Conservation (phyloP, 2,329 filamentous ascomycete species). For the Fusarium dimerum region DNA sequence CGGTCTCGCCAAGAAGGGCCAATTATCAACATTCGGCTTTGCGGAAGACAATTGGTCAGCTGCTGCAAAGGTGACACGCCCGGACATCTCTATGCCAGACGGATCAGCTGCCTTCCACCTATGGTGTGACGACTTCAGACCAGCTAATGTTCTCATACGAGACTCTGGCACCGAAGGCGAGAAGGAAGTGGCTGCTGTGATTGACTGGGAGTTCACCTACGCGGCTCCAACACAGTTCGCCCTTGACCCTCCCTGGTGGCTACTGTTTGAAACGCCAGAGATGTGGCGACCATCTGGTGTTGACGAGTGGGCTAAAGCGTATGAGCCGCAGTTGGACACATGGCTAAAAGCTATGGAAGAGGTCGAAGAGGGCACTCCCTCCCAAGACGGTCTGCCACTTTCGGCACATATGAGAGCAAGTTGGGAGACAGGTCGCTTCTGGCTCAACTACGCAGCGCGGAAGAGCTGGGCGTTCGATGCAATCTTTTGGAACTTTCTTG, state of each 20-base stretch:
- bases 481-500: slow-evolving; percentile 39
- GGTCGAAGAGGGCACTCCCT: slow-evolving; percentile 6
- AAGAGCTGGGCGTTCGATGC: slow-evolving; percentile 41
- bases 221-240: slow-evolving; percentile 35
- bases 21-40: slow-evolving; percentile 31
- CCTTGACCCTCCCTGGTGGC: slow-evolving; percentile 41
- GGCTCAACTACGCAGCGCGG: slow-evolving; percentile 37
- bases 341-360: slow-evolving; percentile 36
- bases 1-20: slow-evolving; percentile 30
- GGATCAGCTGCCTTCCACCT: slow-evolving; percentile 27
- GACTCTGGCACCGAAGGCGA: slow-evolving; percentile 7
- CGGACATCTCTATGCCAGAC: slow-evolving; percentile 16
- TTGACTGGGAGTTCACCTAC: slow-evolving; percentile 45
- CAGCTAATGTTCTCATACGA: slow-evolving; percentile 35
- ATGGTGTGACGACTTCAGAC: slow-evolving; percentile 38
- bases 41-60: slow-evolving; percentile 34
- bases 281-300: slow-evolving; percentile 32
- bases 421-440: slow-evolving; percentile 36
- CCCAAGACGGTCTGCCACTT: slow-evolving; percentile 8
- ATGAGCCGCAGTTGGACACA: slow-evolving; percentile 33
- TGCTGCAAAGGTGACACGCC: slow-evolving; percentile 7
- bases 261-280: slow-evolving; percentile 36
- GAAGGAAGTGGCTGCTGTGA: slow-evolving; percentile 25
- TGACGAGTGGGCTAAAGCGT: slow-evolving; percentile 31
- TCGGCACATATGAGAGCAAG: slow-evolving; percentile 40